phyloP scores from a whole-genome alignment of 768 basidiomycete species.

The Tubosaeta brunneosetosa region DNA sequence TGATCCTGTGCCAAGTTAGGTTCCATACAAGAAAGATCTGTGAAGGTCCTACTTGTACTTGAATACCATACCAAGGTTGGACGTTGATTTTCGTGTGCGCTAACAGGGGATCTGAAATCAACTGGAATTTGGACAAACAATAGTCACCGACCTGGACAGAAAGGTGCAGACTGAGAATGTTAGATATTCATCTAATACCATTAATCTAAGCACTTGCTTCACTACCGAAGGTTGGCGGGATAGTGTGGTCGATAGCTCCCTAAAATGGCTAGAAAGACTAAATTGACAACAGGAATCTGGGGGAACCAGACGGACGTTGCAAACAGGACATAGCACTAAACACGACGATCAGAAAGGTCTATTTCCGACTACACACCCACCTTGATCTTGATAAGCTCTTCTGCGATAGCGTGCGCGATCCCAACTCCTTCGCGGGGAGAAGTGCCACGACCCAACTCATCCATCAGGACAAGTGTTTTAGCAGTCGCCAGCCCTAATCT shows the following conservation, averaged over 20 bases:
- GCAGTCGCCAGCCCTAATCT: constrained; percentile 60
- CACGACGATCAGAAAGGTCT: not conserved
- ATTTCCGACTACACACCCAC: constrained; percentile 35
- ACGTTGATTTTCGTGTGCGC: constrained; percentile 49
- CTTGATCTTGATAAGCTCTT: constrained; percentile 67
- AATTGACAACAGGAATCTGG: not conserved
- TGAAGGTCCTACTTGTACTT: constrained; percentile 60
- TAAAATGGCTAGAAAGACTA: constrained; percentile 56
- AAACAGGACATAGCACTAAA: constrained; percentile 82
- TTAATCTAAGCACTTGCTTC: constrained; percentile 48
- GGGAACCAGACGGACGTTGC: constrained; percentile 57
- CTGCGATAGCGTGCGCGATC: constrained; percentile 80
- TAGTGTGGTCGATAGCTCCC: constrained; percentile 73
- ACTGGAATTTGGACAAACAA: not conserved
- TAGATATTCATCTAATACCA: not conserved
- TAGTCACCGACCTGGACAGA: constrained; percentile 58
- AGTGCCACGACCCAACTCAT: constrained; percentile 93
- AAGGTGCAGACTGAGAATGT: constrained; percentile 62
- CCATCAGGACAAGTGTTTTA: constrained; percentile 75
- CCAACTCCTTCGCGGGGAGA: constrained; percentile 78
- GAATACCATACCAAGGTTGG: constrained; percentile 66
- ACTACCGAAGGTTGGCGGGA: constrained; percentile 74
- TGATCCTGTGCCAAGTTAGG: constrained; percentile 44
- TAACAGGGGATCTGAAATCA: constrained; percentile 21
- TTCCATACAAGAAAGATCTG: not conserved